phyloP scores from a whole-genome alignment of 129 eudicot genomes.

The Flaveria robusta region DNA sequence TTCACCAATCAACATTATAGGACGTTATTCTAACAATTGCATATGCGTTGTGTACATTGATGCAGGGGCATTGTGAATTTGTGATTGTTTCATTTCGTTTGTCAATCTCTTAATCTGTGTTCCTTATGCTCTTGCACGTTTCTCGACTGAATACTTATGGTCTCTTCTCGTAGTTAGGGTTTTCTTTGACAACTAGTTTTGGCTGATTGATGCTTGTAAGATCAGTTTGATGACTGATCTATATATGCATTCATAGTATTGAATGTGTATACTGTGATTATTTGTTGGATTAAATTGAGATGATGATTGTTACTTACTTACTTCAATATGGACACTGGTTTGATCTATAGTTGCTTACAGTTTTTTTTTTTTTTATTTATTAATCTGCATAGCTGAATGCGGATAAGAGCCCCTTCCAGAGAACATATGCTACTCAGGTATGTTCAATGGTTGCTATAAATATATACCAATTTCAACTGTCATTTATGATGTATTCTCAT shows the following conservation, averaged over 20 bases:
- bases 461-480: neutral
- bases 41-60: neutral
- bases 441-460: neutral
- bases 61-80: neutral
- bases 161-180: too few species aligned
- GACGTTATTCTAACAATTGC: neutral
- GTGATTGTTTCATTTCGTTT: neutral
- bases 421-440: slow-evolving; percentile 86
- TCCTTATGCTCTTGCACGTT: too few species aligned
- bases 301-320: neutral
- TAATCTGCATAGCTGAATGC: slow-evolving; percentile 55
- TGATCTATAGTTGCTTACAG: neutral
- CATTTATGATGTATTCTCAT: neutral
- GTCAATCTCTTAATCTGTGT: neutral
- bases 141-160: neutral
- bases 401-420: slow-evolving; percentile 91
- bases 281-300: neutral
- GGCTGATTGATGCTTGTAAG: too few species aligned
- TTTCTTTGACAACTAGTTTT: too few species aligned
- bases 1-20: neutral
- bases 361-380: slow-evolving; percentile 7
- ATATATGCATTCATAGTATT: neutral
- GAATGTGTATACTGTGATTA: neutral
- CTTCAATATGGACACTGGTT: neutral
- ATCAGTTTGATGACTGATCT: neutral